phyloP scores from a whole-genome alignment of 495 filamentous ascomycete genomes.

The Penicillium goetzii region DNA sequence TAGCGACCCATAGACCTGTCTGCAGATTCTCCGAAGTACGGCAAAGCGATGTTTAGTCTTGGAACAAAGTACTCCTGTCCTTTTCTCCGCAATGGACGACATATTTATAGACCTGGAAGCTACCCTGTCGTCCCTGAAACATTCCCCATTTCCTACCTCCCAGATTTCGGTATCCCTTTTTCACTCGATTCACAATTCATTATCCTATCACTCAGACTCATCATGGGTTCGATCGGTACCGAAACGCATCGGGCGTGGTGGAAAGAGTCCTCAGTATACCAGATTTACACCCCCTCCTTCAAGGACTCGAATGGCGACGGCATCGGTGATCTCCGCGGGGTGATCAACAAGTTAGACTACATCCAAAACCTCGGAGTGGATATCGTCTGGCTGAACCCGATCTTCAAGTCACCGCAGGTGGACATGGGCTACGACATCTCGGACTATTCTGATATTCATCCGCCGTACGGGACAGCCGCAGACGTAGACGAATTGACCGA shows the following conservation, averaged over 20 bases:
- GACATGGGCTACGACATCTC: conserved; percentile 57
- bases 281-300: conserved; percentile 47
- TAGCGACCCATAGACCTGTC: too few species aligned
- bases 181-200: too few species aligned
- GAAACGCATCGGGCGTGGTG: conserved; percentile 21
- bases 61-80: too few species aligned
- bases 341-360: conserved; percentile 63
- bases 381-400: conserved; percentile 63
- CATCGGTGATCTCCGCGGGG: conserved; percentile 64
- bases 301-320: conserved; percentile 65
- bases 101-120: too few species aligned
- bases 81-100: too few species aligned
- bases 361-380: conserved; percentile 61
- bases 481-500: conserved; percentile 59
- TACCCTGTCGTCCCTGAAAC: too few species aligned
- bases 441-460: conserved; percentile 57
- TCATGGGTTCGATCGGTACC: too few species aligned
- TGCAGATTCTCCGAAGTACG: too few species aligned
- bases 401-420: conserved; percentile 50
- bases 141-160: too few species aligned
- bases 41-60: too few species aligned
- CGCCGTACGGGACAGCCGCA: conserved; percentile 53
- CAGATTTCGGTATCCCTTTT: too few species aligned
- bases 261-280: conserved; percentile 32
- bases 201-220: too few species aligned